Base-by-base conservation (phyloP, 1,284 basidiomycete species). In the Trichosporon sp. region DNA sequence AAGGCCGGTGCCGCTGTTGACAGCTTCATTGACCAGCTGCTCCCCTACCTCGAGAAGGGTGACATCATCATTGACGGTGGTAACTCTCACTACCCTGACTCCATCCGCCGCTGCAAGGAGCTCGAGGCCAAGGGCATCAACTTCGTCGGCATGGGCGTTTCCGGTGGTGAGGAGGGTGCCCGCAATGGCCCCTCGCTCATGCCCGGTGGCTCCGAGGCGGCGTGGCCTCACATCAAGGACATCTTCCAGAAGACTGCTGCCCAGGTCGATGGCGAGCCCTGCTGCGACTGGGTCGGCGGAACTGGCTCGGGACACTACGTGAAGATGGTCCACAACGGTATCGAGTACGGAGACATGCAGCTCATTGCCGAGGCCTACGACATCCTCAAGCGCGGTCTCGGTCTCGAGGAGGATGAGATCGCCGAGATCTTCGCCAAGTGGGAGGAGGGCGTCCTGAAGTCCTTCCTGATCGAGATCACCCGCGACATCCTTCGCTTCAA, bases 341-440 rank as follows among this genome's bases (percentile, higher is more conserved):
- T 97, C 81, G 94, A 97, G 82, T 99, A 99, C 82, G 96, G 96
- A 82, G 96, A 99, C 84, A 99, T 99, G 96, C 96, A 99, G 83
- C 85, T 99, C 79, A 99, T 99, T 75, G 91, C 93, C 71, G 96
- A 99, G 83, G 93, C 91, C 19, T 97, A 96, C 81, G 94, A 98
- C 81, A 97, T 99, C 81, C 89, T 99, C 79, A 96, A 95, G 81
- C 91, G 92, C 74, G 96, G 95, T 72, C 89, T 99, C 73, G 92
- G 89, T 70, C 85, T 96, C 68, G 65, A 79, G 40, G 91, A 93
- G 75, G 84, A 85, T 69, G 94, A 97, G 82, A 95, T 96, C 72
- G 89, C 92, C 65, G 88, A 88, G 68, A 91, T 93, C 81, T 95
- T 95, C 82, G 78, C 84, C 61, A 89, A 85, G 74, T 99, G 96